Conservation (phyloP, 306 rosid genomes). For the Prunus mira region DNA sequence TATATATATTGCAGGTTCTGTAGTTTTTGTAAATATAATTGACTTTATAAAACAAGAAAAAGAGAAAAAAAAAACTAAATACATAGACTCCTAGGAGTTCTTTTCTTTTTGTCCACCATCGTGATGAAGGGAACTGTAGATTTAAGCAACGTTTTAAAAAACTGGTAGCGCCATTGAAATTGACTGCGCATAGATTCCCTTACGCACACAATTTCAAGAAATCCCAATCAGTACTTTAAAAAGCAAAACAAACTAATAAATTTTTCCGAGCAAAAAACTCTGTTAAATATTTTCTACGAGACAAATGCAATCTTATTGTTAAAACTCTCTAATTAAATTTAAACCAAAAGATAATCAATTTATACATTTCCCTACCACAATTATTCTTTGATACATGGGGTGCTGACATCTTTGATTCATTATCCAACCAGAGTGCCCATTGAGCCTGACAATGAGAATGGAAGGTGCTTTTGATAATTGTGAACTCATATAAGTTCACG, state of each 20-base stretch:
- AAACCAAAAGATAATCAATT: not conserved
- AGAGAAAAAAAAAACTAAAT: no score
- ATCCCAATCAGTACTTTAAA: not conserved
- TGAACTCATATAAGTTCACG: slow-evolving; percentile 6
- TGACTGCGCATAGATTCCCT: not conserved
- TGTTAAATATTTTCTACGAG: not conserved
- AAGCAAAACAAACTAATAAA: not conserved
- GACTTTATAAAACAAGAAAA: no score
- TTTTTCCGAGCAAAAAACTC: not conserved
- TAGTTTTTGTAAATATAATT: no score
- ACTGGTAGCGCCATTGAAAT: not conserved
- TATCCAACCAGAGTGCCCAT: not conserved
- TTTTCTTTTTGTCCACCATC: not conserved
- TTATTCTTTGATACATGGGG: not conserved
- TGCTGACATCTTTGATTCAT: not conserved
- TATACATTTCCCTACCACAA: not conserved
- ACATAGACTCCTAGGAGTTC: not conserved
- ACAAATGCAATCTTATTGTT: not conserved
- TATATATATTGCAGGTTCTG: no score
- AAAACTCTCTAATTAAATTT: not conserved
- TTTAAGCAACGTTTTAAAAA: no score
- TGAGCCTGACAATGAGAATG: not conserved
- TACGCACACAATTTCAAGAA: not conserved
- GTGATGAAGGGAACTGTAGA: not conserved
- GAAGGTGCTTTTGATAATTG: slow-evolving; percentile 5